Conservation (phyloP, 176 grass and related monocot species). For the Bolboschoenus planiculmis region DNA sequence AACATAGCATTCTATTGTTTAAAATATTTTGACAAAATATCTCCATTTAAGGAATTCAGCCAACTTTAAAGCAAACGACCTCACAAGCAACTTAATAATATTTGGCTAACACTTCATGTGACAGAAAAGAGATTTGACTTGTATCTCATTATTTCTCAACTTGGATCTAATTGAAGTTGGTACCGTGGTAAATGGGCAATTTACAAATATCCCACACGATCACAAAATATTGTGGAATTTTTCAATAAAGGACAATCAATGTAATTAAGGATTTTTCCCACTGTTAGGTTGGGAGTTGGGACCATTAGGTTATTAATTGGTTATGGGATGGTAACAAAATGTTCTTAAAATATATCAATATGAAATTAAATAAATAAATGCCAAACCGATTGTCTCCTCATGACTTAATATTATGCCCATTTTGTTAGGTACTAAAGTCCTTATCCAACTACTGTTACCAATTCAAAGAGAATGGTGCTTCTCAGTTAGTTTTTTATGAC, state of each 20-base stretch:
- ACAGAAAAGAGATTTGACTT: not conserved
- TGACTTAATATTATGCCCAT: not conserved
- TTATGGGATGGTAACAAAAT: not conserved
- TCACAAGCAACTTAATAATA: slow-evolving; percentile 4
- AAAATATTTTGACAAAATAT: not conserved
- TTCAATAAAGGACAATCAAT: not conserved
- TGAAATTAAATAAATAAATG: not conserved
- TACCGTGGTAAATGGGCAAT: not conserved
- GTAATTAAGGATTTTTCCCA: not conserved
- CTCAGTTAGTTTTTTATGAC: not conserved
- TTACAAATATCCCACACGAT: not conserved
- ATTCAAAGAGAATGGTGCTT: not conserved
- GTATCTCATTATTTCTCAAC: not conserved
- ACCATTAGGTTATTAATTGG: not conserved
- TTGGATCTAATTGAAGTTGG: not conserved
- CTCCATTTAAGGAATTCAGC: not conserved
- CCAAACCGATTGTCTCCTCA: not conserved
- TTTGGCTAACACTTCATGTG: slow-evolving; percentile 7
- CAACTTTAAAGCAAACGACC: not conserved
- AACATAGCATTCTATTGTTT: not conserved
- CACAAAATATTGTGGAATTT: not conserved
- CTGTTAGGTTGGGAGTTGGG: not conserved
- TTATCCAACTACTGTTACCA: not conserved
- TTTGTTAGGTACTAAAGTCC: not conserved
- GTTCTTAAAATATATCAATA: not conserved